Conservation (phyloP, 2,329 filamentous ascomycete species). For the Massarina eburnea region DNA sequence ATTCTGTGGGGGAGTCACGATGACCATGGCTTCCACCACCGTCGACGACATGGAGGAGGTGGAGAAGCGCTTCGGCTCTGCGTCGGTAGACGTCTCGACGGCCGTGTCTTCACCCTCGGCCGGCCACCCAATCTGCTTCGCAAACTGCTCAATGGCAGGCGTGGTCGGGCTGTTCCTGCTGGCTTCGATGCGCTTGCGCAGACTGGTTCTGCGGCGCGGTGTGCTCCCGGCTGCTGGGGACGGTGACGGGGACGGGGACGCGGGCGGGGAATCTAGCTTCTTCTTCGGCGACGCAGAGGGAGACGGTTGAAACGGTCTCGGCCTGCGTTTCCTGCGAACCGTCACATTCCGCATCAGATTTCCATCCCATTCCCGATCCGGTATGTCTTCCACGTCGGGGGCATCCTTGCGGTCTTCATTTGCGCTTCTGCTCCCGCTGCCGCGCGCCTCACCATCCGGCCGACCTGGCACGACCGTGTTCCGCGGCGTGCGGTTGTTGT, state of each 20-base stretch:
- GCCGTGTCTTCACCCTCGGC: slow-evolving; percentile 34
- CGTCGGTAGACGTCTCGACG: slow-evolving; percentile 27
- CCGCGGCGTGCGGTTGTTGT: slow-evolving; percentile 36
- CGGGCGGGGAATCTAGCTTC: slow-evolving; percentile 1
- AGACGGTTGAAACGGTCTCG: slow-evolving; percentile 12
- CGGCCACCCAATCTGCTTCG: slow-evolving; percentile 55
- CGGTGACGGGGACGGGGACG: slow-evolving; percentile 5
- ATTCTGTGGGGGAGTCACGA: slow-evolving; percentile 51
- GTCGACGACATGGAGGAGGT: slow-evolving; percentile 56
- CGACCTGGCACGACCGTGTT: slow-evolving; percentile 13
- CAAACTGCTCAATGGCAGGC: slow-evolving; percentile 51
- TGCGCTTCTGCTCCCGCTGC: slow-evolving; percentile 11
- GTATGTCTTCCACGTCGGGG: slow-evolving; percentile 26
- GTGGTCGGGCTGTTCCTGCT: slow-evolving; percentile 35
- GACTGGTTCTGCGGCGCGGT: slow-evolving; percentile 25
- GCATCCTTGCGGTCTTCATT: slow-evolving; percentile 17
- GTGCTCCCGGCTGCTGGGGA: slow-evolving; percentile 23
- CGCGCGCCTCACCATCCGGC: slow-evolving; percentile 11
- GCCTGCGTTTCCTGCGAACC: slow-evolving; percentile 38
- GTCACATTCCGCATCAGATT: slow-evolving; percentile 47
- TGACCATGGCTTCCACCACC: slow-evolving; percentile 57
- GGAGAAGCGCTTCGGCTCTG: slow-evolving; percentile 50
- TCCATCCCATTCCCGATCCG: slow-evolving; percentile 44
- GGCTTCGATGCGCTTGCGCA: slow-evolving; percentile 38
- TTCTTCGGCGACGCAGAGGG: slow-evolving; percentile 17